Conservation (phyloP, 2,329 filamentous ascomycete genomes). For the Epichloe uncinata region DNA sequence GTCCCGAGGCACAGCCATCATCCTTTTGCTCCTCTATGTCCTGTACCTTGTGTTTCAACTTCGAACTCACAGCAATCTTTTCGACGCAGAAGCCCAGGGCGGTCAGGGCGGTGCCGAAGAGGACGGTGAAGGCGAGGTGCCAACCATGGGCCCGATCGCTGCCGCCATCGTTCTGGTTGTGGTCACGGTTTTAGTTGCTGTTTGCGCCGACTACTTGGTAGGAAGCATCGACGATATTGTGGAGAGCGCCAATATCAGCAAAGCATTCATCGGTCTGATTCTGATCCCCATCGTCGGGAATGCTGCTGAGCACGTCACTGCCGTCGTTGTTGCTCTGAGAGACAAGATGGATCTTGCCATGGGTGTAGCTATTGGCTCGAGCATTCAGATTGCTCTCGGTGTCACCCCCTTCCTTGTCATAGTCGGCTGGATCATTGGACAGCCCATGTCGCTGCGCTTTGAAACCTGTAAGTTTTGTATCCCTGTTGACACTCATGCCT, state of each 20-base stretch:
- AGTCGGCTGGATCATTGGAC: slow-evolving; percentile 62
- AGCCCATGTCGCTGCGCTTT: slow-evolving; percentile 67
- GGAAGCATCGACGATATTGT: slow-evolving; percentile 64
- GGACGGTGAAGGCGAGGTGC: slow-evolving; percentile 28
- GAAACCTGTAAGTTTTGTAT: slow-evolving; percentile 38
- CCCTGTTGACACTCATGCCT: neutral
- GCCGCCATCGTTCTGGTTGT: slow-evolving; percentile 54
- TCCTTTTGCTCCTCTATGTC: slow-evolving; percentile 60
- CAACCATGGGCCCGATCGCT: slow-evolving; percentile 47
- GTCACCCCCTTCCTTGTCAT: slow-evolving; percentile 68
- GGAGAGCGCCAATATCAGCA: slow-evolving; percentile 55
- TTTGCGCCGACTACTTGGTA: slow-evolving; percentile 67
- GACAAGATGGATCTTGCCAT: slow-evolving; percentile 66
- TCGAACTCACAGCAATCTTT: slow-evolving; percentile 58
- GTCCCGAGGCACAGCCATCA: slow-evolving; percentile 63
- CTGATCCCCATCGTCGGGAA: slow-evolving; percentile 71
- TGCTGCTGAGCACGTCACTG: slow-evolving; percentile 69
- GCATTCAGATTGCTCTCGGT: slow-evolving; percentile 70
- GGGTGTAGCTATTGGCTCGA: slow-evolving; percentile 69
- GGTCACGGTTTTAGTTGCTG: slow-evolving; percentile 54
- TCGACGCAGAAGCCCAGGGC: slow-evolving; percentile 39
- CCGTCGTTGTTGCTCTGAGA: slow-evolving; percentile 64
- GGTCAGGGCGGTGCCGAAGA: slow-evolving; percentile 37
- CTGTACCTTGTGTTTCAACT: slow-evolving; percentile 71
- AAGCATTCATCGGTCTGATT: slow-evolving; percentile 70